phyloP scores from a whole-genome alignment of 208 protist species.

The Tetramitus jugosus region DNA sequence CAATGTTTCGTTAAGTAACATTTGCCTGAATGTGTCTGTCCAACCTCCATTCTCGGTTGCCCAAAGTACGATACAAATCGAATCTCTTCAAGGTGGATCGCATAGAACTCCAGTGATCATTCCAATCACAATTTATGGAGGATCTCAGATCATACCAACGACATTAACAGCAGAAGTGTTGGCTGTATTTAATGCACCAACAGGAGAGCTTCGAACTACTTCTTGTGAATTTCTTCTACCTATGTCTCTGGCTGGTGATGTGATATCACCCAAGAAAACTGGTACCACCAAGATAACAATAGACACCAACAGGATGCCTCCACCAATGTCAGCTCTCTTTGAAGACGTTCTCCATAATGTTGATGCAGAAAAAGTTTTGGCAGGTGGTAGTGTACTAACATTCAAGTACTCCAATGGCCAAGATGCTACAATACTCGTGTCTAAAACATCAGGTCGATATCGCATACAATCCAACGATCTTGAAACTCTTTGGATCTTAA shows the following conservation, averaged over 20 bases:
- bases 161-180: background rate
- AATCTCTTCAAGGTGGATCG: background rate
- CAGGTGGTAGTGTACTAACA: conserved; percentile 55
- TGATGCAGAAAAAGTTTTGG: conserved; percentile 27
- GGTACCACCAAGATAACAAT: conserved; percentile 66
- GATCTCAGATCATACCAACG: background rate
- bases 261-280: conserved; percentile 59
- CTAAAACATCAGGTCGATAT: conserved; percentile 74
- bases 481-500: conserved; percentile 69
- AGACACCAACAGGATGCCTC: conserved; percentile 63
- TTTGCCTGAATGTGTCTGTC: no score
- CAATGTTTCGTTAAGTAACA: background rate
- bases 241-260: conserved; percentile 15
- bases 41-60: background rate
- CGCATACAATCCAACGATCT: conserved; percentile 64
- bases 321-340: conserved; percentile 66
- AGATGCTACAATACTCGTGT: conserved; percentile 75
- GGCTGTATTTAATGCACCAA: background rate
- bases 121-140: conserved; percentile 11
- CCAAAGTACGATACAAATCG: background rate
- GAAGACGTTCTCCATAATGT: conserved; percentile 50
- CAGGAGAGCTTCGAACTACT: background rate
- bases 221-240: conserved; percentile 24
- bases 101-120: conserved; percentile 7
- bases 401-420: conserved; percentile 57